Conservation (phyloP, 805 yeast species). For the Candida tibetensis region DNA sequence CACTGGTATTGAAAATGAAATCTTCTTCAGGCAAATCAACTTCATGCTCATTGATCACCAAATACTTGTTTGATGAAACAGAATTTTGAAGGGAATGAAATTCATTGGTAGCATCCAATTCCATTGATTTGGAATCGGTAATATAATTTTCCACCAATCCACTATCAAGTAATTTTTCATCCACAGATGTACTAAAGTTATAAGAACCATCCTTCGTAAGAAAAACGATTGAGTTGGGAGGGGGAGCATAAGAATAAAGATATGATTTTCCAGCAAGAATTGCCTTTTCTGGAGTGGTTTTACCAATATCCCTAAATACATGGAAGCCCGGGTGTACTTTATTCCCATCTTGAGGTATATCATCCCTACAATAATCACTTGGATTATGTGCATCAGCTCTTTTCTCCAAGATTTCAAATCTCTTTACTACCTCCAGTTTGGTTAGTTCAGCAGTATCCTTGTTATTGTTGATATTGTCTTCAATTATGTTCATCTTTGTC, state of each 20-base stretch:
- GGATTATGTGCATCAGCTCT: constrained; percentile 5
- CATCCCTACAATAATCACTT: constrained; percentile 16
- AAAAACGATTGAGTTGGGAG: constrained; percentile 25
- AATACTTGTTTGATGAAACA: constrained; percentile 17
- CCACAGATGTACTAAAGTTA: constrained; percentile 16
- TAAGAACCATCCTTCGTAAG: constrained; percentile 34
- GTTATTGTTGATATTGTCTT: constrained; percentile 1
- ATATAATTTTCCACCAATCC: constrained; percentile 23
- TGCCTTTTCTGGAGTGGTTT: constrained; percentile 15
- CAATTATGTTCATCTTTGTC: too few species aligned
- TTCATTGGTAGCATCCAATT: constrained; percentile 20
- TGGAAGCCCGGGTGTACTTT: constrained; percentile 21
- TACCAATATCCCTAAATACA: constrained; percentile 14
- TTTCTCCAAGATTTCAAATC: constrained; percentile 4
- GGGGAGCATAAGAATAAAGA: constrained; percentile 27
- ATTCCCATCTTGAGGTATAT: constrained; percentile 7
- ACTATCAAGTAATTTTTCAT: constrained; percentile 18
- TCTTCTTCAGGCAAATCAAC: constrained; percentile 25
- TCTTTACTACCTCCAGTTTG: constrained; percentile 3
- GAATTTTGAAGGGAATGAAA: constrained; percentile 18
- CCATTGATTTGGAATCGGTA: constrained; percentile 2
- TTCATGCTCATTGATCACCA: constrained; percentile 26
- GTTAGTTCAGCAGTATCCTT: neutral
- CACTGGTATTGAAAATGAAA: constrained; percentile 23
- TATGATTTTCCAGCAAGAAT: constrained; percentile 19